A percentile compares a stretch with the other conserved stretches of the same genome.
Evolutionary conservation across 2,329 filamentous ascomycete genomes (phyloP).

Genomic region (Westerdykella sp.): DNA sequence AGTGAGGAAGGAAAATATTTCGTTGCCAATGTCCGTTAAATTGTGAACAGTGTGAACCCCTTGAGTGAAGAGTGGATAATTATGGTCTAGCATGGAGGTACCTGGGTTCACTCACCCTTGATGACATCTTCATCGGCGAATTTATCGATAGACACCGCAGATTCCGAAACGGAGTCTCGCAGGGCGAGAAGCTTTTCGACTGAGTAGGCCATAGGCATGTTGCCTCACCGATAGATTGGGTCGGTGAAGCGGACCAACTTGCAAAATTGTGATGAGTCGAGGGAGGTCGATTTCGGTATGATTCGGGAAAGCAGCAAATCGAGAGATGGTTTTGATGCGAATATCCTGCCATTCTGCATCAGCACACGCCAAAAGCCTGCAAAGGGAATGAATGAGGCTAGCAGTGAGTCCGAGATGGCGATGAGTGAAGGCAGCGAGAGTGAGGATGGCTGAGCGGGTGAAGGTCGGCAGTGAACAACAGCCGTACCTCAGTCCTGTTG

Average conservation of each 20-base stretch:
- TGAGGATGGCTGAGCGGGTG: no score
- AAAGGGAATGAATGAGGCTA: no score
- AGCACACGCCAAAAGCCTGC: not conserved
- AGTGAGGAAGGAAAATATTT: not conserved
- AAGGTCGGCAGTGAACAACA: not conserved
- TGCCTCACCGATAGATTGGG: not conserved
- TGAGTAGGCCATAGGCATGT: slow-evolving; percentile 35
- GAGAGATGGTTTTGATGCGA: slow-evolving; percentile 36
- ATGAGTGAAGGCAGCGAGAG: no score
- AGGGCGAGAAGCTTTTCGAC: slow-evolving; percentile 39
- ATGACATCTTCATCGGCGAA: slow-evolving; percentile 39
- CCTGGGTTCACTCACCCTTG: slow-evolving; percentile 31
- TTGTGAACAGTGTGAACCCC: not conserved
- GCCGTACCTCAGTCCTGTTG: slow-evolving; percentile 21
- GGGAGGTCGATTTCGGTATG: not conserved
- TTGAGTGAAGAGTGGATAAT: not conserved
- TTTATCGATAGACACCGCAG: slow-evolving; percentile 38
- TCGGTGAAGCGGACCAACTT: not conserved
- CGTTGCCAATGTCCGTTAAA: not conserved
- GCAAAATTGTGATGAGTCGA: not conserved
- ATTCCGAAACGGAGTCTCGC: slow-evolving; percentile 38
- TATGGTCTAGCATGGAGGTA: not conserved
- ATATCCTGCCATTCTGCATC: slow-evolving; percentile 20
- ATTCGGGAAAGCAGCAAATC: slow-evolving; percentile 10
- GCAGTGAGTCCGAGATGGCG: no score